Base-by-base conservation (phyloP, 495 filamentous ascomycete species). In the Penicillium simplicissimum region DNA sequence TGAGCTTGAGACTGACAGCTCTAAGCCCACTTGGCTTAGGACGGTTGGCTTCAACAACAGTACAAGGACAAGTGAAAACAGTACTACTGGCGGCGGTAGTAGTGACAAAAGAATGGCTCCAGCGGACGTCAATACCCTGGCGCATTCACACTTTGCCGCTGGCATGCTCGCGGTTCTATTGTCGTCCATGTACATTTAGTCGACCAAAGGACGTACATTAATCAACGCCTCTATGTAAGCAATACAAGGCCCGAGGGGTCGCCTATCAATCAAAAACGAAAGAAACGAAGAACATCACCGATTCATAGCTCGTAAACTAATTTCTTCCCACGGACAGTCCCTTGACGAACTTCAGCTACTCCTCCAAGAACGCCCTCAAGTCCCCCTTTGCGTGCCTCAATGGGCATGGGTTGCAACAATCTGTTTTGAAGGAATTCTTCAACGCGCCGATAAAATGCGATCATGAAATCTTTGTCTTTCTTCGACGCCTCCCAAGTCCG, bases 1-100 rank as follows among this genome's bases (percentile, higher is more conserved):
- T 34, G 55, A 58, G 9, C 48, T 65, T 3, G 42, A 28, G 14
- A 61, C 37, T n/a, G 40, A 62, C 35, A 57, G 52, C 7, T 34
- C 54, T 10, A 58, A 49, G 14, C 63, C 63, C 8, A 48, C 52
- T 25, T 65, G 63, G 63, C 36, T 59, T 15, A 55, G 53, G n/a
- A 62, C 63, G 10, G 58, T 65, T 36, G 63, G 63, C 31, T 58
- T 61, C 37, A 43, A 56, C 10, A 65, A 61, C 49, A 56, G 49
- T 40, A 58, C 63, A 13, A 2, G 25, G 21, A 25, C 21, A 0
- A 4, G 21, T 47, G 43, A 10, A 23, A 47, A 25, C 43, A 47
- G 23, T 14, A 47, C 43, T 28, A 13, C 19, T 4, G 17, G 43
- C 19, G 25, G 23, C 21, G 23, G 43, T 11, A 47, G 10, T 13